Percentiles rank a stretch among this genome's conserved stretches.
phyloP scores from a whole-genome alignment of 1,139 yeast species.

The Magnusiomyces sp. region DNA sequence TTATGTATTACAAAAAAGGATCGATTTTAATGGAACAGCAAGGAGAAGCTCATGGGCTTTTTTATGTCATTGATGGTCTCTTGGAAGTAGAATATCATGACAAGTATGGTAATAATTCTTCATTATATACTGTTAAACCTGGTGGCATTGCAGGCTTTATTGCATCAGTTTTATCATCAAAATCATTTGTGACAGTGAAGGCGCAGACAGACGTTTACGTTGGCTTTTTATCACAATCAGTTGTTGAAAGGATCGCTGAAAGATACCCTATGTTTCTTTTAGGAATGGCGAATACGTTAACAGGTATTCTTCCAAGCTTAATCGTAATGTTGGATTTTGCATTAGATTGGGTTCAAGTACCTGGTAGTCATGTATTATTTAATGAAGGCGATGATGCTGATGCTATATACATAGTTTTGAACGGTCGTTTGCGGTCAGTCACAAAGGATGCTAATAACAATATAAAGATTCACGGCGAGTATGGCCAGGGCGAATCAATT shows the following conservation, averaged over 20 bases:
- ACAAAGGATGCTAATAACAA: slow-evolving; percentile 28
- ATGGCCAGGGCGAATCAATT: slow-evolving; percentile 88
- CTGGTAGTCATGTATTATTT: slow-evolving; percentile 74
- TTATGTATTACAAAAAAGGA: slow-evolving; percentile 48
- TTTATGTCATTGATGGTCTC: slow-evolving; percentile 68
- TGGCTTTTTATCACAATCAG: slow-evolving; percentile 59
- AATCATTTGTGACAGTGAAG: slow-evolving; percentile 63
- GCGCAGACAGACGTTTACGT: slow-evolving; percentile 55
- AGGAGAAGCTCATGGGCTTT: slow-evolving; percentile 63
- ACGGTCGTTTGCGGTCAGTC: slow-evolving; percentile 78
- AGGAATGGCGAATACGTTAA: slow-evolving; percentile 66
- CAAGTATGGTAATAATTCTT: slow-evolving; percentile 31
- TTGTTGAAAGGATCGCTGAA: slow-evolving; percentile 61
- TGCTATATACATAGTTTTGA: slow-evolving; percentile 83
- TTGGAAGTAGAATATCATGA: slow-evolving; percentile 49
- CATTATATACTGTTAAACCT: slow-evolving; percentile 50
- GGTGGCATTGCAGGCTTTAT: slow-evolving; percentile 89
- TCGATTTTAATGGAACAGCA: slow-evolving; percentile 55
- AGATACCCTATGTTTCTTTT: slow-evolving; percentile 67
- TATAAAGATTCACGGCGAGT: slow-evolving; percentile 55
- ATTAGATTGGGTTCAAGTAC: slow-evolving; percentile 86
- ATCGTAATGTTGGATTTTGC: slow-evolving; percentile 80
- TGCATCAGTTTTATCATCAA: slow-evolving; percentile 70
- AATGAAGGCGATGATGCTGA: slow-evolving; percentile 83
- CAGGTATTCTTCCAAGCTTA: slow-evolving; percentile 56